These are phyloP conservation scores for Bauhinia variegata DNA, from an alignment of 306 rosid species.

Conservation along the genomic window DNA sequence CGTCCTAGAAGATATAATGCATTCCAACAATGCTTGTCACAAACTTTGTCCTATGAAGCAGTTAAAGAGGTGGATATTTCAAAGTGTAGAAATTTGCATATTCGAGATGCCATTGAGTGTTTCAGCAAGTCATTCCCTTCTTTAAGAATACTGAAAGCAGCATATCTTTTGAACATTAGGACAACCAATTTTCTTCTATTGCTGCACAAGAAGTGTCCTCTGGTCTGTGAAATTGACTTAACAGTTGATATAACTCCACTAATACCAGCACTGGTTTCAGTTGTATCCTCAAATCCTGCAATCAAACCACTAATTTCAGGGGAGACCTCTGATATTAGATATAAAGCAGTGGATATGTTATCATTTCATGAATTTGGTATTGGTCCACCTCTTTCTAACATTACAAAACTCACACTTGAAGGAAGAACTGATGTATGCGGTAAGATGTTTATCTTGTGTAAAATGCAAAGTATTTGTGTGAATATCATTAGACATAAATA, in stretches of 20 bases:
- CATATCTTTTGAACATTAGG: slow-evolving; percentile 60
- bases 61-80: slow-evolving; percentile 81
- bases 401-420: slow-evolving; percentile 70
- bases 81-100: slow-evolving; percentile 60
- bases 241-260: slow-evolving; percentile 69
- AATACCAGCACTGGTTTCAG: slow-evolving; percentile 53
- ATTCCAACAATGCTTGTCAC: slow-evolving; percentile 36
- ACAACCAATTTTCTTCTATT: slow-evolving; percentile 46
- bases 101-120: slow-evolving; percentile 62
- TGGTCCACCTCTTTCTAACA: slow-evolving; percentile 46
- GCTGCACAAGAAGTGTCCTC: slow-evolving; percentile 51
- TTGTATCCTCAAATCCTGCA: slow-evolving; percentile 48
- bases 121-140: slow-evolving; percentile 71
- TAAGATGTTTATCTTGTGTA: slow-evolving; percentile 48
- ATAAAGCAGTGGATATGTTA: slow-evolving; percentile 37
- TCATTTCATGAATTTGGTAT: slow-evolving; percentile 42
- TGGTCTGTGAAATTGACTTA: slow-evolving; percentile 67
- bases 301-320: slow-evolving; percentile 38
- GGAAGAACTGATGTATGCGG: slow-evolving; percentile 78
- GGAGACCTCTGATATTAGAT: slow-evolving; percentile 33
- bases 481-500: not conserved
- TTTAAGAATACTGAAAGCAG: slow-evolving; percentile 64
- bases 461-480: not conserved
- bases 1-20: slow-evolving; percentile 35
- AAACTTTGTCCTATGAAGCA: slow-evolving; percentile 52